phyloP scores from a whole-genome alignment of 129 eudicot genomes.

The Calendula officinalis region DNA sequence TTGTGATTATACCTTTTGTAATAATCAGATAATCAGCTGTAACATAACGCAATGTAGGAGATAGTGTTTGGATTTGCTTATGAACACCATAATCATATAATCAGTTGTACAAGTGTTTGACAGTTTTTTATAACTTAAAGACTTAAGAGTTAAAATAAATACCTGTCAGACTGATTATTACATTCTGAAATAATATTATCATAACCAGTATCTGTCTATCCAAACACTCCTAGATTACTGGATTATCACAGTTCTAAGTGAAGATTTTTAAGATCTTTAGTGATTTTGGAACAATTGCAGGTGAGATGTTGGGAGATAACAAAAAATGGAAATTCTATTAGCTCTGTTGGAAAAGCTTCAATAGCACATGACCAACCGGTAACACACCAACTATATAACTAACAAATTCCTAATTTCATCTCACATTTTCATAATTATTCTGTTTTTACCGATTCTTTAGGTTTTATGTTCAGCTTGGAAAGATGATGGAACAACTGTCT shows the following conservation, averaged over 20 bases:
- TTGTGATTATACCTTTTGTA: too few species aligned
- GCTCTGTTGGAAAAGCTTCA: conserved; percentile 64
- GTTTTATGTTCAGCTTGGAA: conserved; percentile 97
- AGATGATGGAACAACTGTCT: conserved; percentile 96
- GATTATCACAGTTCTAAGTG: too few species aligned
- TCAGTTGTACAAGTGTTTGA: too few species aligned
- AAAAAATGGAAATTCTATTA: conserved; percentile 51
- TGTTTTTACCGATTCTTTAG: conserved; percentile 32
- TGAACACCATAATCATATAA: too few species aligned
- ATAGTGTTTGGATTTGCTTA: neutral
- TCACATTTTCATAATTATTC: neutral
- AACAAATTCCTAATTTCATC: neutral
- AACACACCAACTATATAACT: conserved; percentile 1
- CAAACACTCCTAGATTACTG: too few species aligned
- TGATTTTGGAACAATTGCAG: conserved; percentile 29
- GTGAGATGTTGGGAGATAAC: conserved; percentile 97
- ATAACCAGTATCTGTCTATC: too few species aligned
- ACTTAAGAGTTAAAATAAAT: too few species aligned
- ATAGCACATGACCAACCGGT: conserved; percentile 94
- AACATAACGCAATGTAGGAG: too few species aligned
- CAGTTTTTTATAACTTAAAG: too few species aligned
- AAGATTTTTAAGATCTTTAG: neutral
- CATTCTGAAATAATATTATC: too few species aligned
- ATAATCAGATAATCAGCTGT: too few species aligned
- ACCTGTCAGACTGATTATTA: too few species aligned